phyloP scores from a whole-genome alignment of 495 filamentous ascomycete genomes.

The Podospora pseudoanserina region DNA sequence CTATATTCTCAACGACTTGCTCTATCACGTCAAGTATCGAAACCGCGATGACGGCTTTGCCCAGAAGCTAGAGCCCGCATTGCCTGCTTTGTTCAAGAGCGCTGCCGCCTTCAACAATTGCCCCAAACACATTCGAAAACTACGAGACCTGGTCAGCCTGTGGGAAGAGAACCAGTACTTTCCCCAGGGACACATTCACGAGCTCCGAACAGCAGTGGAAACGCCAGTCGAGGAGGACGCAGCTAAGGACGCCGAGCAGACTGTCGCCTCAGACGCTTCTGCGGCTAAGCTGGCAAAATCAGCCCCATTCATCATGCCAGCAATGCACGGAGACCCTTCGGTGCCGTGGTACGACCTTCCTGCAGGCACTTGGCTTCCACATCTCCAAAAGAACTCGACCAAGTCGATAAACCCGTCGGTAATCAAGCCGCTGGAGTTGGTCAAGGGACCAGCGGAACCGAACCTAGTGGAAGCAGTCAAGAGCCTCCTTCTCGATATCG shows the following conservation, averaged over 20 bases:
- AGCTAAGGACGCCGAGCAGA: conserved; percentile 4
- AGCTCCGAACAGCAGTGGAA: conserved; percentile 56
- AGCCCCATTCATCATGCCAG: conserved; percentile 67
- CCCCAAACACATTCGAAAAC: conserved; percentile 62
- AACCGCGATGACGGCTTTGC: conserved; percentile 53
- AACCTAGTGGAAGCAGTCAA: conserved; percentile 63
- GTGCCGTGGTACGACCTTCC: conserved; percentile 82
- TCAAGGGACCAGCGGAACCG: conserved; percentile 67
- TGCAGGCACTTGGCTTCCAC: conserved; percentile 74
- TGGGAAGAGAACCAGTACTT: conserved; percentile 74
- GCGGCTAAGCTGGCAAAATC: conserved; percentile 41
- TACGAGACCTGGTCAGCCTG: conserved; percentile 63
- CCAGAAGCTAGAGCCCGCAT: conserved; percentile 55
- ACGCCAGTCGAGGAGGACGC: conserved; percentile 35
- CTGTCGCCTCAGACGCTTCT: conserved; percentile 14
- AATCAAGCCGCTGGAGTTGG: conserved; percentile 71
- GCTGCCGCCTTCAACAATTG: conserved; percentile 61
- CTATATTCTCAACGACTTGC: conserved; percentile 76
- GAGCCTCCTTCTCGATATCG: conserved; percentile 62
- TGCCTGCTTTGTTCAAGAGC: conserved; percentile 59
- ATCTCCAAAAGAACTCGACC: conserved; percentile 71
- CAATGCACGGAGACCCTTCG: conserved; percentile 70
- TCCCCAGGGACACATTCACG: conserved; percentile 50
- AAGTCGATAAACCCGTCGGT: conserved; percentile 65
- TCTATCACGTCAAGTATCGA: conserved; percentile 74